These are phyloP conservation scores for Ceratocystiopsis brevicomis DNA, from an alignment of 2,329 filamentous ascomycete genomes.

Conservation along the genomic window DNA sequence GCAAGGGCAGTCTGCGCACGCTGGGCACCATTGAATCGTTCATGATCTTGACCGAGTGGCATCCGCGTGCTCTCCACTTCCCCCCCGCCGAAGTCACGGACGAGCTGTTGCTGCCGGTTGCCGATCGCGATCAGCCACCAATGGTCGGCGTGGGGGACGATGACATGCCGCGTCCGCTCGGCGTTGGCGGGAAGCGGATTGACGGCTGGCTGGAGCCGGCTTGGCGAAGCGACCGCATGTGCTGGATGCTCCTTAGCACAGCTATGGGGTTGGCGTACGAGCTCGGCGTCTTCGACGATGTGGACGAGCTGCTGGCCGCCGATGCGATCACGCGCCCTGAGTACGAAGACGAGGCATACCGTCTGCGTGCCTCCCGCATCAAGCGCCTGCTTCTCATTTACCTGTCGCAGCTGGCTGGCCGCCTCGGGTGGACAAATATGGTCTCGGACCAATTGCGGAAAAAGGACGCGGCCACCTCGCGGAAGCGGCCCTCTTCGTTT, in stretches of 20 bases:
- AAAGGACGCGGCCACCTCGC: slow-evolving; percentile 35
- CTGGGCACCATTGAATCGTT: slow-evolving; percentile 88
- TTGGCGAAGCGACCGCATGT: slow-evolving; percentile 89
- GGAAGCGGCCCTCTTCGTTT: slow-evolving; percentile 26
- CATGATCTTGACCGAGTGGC: slow-evolving; percentile 91
- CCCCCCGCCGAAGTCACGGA: slow-evolving; percentile 61
- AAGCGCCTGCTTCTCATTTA: slow-evolving; percentile 80
- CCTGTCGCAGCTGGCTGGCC: slow-evolving; percentile 79
- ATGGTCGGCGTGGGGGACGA: slow-evolving; percentile 21
- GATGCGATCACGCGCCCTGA: slow-evolving; percentile 41
- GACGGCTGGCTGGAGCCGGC: slow-evolving; percentile 94
- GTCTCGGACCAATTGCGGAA: slow-evolving; percentile 49
- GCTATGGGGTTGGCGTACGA: slow-evolving; percentile 82
- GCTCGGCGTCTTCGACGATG: slow-evolving; percentile 84
- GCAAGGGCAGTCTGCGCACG: slow-evolving; percentile 66
- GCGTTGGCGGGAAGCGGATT: slow-evolving; percentile 65
- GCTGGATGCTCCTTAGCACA: slow-evolving; percentile 90
- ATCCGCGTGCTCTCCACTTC: slow-evolving; percentile 85
- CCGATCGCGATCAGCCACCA: slow-evolving; percentile 24
- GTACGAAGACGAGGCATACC: slow-evolving; percentile 58
- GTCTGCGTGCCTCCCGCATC: slow-evolving; percentile 61
- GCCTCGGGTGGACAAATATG: slow-evolving; percentile 86
- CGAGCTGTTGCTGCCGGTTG: slow-evolving; percentile 45
- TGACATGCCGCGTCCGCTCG: slow-evolving; percentile 39
- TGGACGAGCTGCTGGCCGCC: slow-evolving; percentile 48